A percentile compares a stretch with the other conserved stretches of the same genome.
Conservation (phyloP, 768 basidiomycete species). For the Podaxis mareebaensis region DNA sequence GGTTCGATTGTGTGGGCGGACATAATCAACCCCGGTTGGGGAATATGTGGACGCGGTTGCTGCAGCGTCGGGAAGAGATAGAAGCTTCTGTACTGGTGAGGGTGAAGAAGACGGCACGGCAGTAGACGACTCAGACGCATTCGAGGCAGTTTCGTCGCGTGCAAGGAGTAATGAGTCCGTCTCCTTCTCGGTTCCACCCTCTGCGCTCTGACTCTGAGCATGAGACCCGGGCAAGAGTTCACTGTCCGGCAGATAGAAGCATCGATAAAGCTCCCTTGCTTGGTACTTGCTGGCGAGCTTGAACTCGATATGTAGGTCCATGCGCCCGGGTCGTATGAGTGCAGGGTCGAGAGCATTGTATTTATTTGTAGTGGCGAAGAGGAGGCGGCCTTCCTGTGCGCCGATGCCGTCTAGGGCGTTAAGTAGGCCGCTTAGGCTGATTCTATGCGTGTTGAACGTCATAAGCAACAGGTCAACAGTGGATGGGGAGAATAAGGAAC, state of each 20-base stretch:
- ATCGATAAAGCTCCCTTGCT: slow-evolving; percentile 60
- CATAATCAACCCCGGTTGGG: slow-evolving; percentile 17
- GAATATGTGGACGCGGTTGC: neutral
- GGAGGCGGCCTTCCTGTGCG: slow-evolving; percentile 47
- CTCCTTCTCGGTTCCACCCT: slow-evolving; percentile 4
- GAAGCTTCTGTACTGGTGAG: neutral
- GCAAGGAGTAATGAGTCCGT: neutral
- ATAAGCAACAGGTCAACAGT: neutral
- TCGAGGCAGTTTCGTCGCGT: neutral
- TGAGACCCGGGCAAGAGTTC: slow-evolving; percentile 26
- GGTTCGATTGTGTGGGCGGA: slow-evolving; percentile 31
- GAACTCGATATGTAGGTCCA: slow-evolving; percentile 81
- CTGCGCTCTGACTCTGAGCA: slow-evolving; percentile 14
- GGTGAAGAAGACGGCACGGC: neutral
- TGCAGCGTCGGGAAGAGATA: neutral
- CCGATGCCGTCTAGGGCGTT: slow-evolving; percentile 71
- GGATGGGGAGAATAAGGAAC: neutral
- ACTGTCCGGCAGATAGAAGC: slow-evolving; percentile 60
- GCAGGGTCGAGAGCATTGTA: slow-evolving; percentile 71
- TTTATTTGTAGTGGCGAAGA: slow-evolving; percentile 78
- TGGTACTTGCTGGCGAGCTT: slow-evolving; percentile 70
- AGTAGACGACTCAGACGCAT: neutral
- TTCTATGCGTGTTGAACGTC: slow-evolving; percentile 22
- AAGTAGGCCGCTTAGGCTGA: slow-evolving; percentile 67
- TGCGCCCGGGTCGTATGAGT: slow-evolving; percentile 73